Base-by-base conservation (phyloP, 495 filamentous ascomycete species). In the Penicillium alfredii region DNA sequence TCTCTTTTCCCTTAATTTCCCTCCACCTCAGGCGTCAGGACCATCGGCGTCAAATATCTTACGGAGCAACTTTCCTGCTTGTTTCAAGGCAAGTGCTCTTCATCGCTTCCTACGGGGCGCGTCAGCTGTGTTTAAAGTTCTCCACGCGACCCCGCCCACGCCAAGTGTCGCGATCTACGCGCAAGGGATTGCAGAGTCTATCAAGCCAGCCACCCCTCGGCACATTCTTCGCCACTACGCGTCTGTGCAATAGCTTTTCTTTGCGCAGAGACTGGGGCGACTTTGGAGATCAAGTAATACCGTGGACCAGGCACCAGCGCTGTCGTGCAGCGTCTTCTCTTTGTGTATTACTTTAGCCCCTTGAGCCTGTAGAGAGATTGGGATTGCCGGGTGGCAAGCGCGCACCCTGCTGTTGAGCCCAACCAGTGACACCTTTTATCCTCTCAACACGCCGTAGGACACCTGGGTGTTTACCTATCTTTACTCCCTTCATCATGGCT, bases 261-360 rank as follows among this genome's bases (percentile, higher is more conserved):
- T 32, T 35, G 55, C 47, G 47, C 49, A 49, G 35, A 49, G 23
- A 43, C 36, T 40, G 30, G 39, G 44, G 40, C 30, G 12, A 36
- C 35, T 35, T 41, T 55, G 46, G 51, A 48, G 41, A 54, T 44
- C 47, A 51, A 66, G 61, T 62, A 64, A 61, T 64, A 63, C 52
- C 32, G 55, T 51, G 55, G 54, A 55, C 45, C 40, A 44, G 50
- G 49, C 51, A 53, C 41, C 48, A 44, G 45, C 46, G 51, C 47
- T 55, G 31, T 47, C 47, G 39, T 53, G 38, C 51, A 52, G 50
- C 47, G 48, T 58, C 57, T 60, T 56, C 42, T 45, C 49, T 58
- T n/a, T 61, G 52, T 60, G 61, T 69, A 64, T 64, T 62, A 58
- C 60, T 57, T 53, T 60, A 64, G 56, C 56, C 50, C 54, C 38